Evolutionary conservation across 2,329 filamentous ascomycete genomes (phyloP).

Genomic region (Colletotrichum sansevieriae): DNA sequence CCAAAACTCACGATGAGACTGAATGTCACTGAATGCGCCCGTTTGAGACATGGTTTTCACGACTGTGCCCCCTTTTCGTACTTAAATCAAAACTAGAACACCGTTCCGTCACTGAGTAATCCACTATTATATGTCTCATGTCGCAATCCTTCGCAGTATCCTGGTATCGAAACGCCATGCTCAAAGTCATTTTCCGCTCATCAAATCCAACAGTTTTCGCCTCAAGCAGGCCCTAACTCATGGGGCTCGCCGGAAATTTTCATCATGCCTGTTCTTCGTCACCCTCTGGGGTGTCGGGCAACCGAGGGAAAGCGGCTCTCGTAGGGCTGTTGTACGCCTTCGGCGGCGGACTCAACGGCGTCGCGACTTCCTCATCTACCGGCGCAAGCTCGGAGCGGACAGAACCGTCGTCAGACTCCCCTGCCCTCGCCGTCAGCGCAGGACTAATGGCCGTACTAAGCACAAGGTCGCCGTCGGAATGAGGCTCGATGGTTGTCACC

Average conservation of each 20-base stretch:
- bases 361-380: conserved; percentile 22
- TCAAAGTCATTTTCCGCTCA: not conserved
- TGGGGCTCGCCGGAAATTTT: too few relatives aligned
- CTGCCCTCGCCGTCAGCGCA: conserved; percentile 14
- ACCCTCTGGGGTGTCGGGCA: not conserved
- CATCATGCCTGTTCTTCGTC: not conserved
- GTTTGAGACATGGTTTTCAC: too few relatives aligned
- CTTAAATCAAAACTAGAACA: too few relatives aligned
- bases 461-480: not conserved
- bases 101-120: not conserved
- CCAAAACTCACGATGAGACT: too few relatives aligned
- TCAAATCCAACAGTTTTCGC: not conserved
- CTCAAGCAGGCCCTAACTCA: not conserved
- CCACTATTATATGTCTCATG: too few relatives aligned
- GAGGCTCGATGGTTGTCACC: not conserved
- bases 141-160: too few relatives aligned
- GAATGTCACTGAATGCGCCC: too few relatives aligned
- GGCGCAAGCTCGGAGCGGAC: conserved; percentile 5
- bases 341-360: conserved; percentile 36
- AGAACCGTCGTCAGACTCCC: conserved; percentile 28
- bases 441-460: conserved; percentile 8
- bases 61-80: too few relatives aligned
- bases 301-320: not conserved
- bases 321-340: conserved; percentile 16
- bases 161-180: conserved; percentile 13